phyloP scores from a whole-genome alignment of 2,329 filamentous ascomycete species.

The Aspergillus versicolor region DNA sequence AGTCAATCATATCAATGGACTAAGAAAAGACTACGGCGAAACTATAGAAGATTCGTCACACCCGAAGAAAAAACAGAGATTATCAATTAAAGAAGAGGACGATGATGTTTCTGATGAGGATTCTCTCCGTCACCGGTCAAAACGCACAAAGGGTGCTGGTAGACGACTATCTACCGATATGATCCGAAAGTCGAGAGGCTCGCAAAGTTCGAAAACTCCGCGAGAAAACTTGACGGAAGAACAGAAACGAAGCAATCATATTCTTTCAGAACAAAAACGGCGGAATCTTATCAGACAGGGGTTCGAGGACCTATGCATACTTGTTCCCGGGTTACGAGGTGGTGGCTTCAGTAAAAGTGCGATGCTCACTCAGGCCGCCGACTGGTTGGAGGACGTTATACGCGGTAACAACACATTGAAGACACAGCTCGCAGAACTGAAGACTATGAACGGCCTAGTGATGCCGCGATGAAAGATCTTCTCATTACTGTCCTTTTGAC shows the following conservation, averaged over 20 bases:
- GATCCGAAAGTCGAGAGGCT: slow-evolving; percentile 35
- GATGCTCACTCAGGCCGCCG: slow-evolving; percentile 71
- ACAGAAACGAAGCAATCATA: slow-evolving; percentile 83
- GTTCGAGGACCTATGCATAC: slow-evolving; percentile 73
- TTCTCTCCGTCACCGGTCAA: slow-evolving; percentile 38
- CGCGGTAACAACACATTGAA: slow-evolving; percentile 65
- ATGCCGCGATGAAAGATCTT: slow-evolving; percentile 36
- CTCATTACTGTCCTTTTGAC: not conserved
- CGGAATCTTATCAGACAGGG: slow-evolving; percentile 78
- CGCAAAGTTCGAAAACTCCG: slow-evolving; percentile 29
- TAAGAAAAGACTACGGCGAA: slow-evolving; percentile 17
- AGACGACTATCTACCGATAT: slow-evolving; percentile 36
- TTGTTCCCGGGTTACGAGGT: slow-evolving; percentile 72
- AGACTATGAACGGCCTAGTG: slow-evolving; percentile 35
- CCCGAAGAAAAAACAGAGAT: slow-evolving; percentile 34
- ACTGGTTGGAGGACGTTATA: slow-evolving; percentile 74
- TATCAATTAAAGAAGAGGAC: slow-evolving; percentile 42
- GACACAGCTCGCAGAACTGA: slow-evolving; percentile 53
- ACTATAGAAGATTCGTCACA: slow-evolving; percentile 25
- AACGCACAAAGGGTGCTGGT: slow-evolving; percentile 50
- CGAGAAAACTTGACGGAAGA: slow-evolving; percentile 70
- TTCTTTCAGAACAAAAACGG: slow-evolving; percentile 82
- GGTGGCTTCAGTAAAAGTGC: slow-evolving; percentile 82
- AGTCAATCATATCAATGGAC: slow-evolving; percentile 7
- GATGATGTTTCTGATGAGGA: slow-evolving; percentile 37